Percentiles rank a stretch among this genome's conserved stretches.
These are phyloP conservation scores for Tolypocladium tropicale DNA, from an alignment of 2,329 filamentous ascomycete species.

Conservation along the genomic window DNA sequence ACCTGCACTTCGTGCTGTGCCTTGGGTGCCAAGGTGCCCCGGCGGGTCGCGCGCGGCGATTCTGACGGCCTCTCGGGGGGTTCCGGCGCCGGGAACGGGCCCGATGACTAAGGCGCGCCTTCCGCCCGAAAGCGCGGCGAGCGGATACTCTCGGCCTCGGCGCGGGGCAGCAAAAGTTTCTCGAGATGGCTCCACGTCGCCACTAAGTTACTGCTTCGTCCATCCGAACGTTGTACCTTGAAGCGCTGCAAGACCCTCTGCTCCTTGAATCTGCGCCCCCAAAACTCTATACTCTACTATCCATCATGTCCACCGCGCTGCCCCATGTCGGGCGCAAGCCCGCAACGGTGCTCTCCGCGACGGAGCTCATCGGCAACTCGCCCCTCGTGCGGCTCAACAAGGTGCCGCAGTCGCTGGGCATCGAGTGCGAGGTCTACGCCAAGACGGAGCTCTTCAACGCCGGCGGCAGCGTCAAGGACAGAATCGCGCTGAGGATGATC, in stretches of 20 bases:
- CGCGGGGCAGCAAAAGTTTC: conserved; percentile 8
- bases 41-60: neutral
- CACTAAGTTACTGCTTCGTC: neutral
- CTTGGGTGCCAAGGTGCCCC: neutral
- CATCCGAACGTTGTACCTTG: neutral
- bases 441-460: conserved; percentile 93
- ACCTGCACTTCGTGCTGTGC: neutral
- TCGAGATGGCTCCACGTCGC: neutral
- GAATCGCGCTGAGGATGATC: conserved; percentile 94
- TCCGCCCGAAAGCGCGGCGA: neutral
- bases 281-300: neutral
- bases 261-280: neutral
- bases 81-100: neutral
- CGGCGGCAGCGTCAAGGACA: conserved; percentile 86
- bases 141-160: conserved; percentile 19
- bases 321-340: conserved; percentile 21
- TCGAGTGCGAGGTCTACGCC: conserved; percentile 80
- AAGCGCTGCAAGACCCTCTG: neutral
- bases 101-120: neutral
- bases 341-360: conserved; percentile 49
- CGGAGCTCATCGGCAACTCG: conserved; percentile 87
- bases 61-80: neutral
- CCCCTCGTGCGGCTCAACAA: conserved; percentile 92
- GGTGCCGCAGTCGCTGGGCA: conserved; percentile 81
- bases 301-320: conserved; percentile 11